A percentile compares a stretch with the other conserved stretches of the same genome.
Evolutionary conservation across 441 rosid genomes (phyloP).

Genomic region (Breynia disticha): DNA sequence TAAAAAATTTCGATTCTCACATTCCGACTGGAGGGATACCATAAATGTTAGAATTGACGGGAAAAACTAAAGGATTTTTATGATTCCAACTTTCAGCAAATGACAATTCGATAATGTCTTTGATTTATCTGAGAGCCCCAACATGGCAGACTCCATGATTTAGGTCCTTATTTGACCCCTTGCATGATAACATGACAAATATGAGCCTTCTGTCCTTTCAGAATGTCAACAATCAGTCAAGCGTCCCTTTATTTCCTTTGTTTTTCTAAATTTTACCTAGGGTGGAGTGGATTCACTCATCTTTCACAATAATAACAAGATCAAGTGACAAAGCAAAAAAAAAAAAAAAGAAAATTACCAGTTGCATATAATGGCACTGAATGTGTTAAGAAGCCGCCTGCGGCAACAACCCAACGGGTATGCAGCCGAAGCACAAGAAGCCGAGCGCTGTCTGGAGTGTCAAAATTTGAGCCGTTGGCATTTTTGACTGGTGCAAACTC

Average conservation of each 20-base stretch:
- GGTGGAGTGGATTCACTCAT: background rate
- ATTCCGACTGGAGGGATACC: background rate
- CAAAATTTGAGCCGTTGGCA: constrained; percentile 82
- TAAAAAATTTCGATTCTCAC: background rate
- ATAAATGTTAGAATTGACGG: too few species aligned
- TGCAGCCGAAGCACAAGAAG: constrained; percentile 86
- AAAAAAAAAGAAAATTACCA: constrained; percentile 66
- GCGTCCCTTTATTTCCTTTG: background rate
- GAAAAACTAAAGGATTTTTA: too few species aligned
- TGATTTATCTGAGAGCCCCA: too few species aligned
- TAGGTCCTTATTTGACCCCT: too few species aligned
- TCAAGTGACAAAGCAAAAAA: background rate
- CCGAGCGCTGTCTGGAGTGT: constrained; percentile 90
- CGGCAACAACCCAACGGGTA: constrained; percentile 91
- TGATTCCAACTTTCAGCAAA: too few species aligned
- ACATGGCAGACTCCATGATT: too few species aligned
- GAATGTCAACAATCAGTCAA: too few species aligned
- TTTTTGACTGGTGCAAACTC: constrained; percentile 98
- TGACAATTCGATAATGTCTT: too few species aligned
- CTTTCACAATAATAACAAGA: background rate
- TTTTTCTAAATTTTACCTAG: background rate
- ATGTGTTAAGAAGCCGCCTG: constrained; percentile 98
- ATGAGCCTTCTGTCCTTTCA: too few species aligned
- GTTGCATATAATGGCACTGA: constrained; percentile 90
- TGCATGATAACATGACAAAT: too few species aligned